Evolutionary conservation across 495 filamentous ascomycete species (phyloP).

Genomic region (Sordaria brevicollis): DNA sequence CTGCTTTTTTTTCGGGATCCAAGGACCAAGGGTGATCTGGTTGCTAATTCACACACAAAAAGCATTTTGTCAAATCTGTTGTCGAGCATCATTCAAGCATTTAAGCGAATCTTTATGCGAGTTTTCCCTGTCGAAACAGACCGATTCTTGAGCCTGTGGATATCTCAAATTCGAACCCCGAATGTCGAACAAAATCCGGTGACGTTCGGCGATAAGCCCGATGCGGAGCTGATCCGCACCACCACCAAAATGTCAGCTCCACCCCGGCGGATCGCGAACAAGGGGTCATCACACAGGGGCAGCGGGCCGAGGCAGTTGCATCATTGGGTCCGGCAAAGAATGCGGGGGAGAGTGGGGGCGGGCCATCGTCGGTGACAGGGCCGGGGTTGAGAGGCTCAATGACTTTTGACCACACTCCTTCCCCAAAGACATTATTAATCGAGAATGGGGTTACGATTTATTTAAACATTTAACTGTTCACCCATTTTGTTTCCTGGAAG

Average conservation of each 20-base stretch:
- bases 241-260: background rate
- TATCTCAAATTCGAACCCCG: background rate
- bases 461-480: background rate
- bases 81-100: background rate
- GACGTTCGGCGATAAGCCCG: background rate
- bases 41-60: background rate
- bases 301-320: conserved; percentile 14
- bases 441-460: background rate
- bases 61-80: background rate
- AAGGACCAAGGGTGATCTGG: background rate
- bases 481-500: too few relatives aligned
- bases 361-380: background rate
- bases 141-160: background rate
- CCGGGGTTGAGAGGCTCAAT: background rate
- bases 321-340: conserved; percentile 3
- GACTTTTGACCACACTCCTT: background rate
- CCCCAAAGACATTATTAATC: too few relatives aligned
- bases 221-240: background rate
- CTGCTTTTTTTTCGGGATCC: background rate
- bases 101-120: background rate
- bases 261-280: background rate
- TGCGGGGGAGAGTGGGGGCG: background rate
- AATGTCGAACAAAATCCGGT: background rate
- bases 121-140: background rate
- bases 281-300: background rate